Base-by-base conservation (phyloP, 306 rosid genomes). In the Malus sylvestris region DNA sequence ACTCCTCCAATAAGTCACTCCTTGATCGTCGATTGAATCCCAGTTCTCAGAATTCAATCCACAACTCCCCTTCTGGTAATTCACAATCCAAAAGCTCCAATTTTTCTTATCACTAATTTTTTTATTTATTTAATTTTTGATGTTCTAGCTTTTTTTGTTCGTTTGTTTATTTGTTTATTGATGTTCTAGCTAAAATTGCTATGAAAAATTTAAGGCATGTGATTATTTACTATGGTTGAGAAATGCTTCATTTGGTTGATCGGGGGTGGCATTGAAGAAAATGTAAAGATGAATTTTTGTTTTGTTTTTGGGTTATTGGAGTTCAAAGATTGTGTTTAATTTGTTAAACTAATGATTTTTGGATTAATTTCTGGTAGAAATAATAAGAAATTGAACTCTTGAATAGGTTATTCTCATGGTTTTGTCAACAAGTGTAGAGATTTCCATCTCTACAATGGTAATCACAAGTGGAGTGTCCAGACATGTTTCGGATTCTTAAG, bases 11-110 rank as follows among this genome's bases (percentile, higher is more conserved):
- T 55, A 69, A 10, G 66, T 71, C 72, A 44, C 70, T 79, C 80
- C 72, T 71, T 27, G 58, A 79, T 74, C 78, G 53, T 44, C 87
- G 20, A 76, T 66, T 27, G 3, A 75, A 61, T 59, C 67, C 67
- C 18, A 14, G 35, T 71, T 53, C 75, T 57, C 62, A 61, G n/a
- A 57, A 65, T 35, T 51, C 80, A 84, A 65, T 74, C 38, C 64
- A 57, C 70, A 80, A 76, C 32, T 73, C 79, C n/a, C 67, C 79
- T 79, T 71, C 84, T 20, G 85, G 90, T 86, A 61, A 9, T 63
- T 45, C 29, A 19, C 40, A 65, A 4, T 72, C 2, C 10, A 40
- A 27, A 27, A 27, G 38, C 44, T 15, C 5, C 52, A 69, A 57
- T 60, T 45, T n/a, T 20, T 15, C 45, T 59, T 10, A 6, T 32